Conservation (phyloP, 139 green algal species). For the Chlorella sp. region DNA sequence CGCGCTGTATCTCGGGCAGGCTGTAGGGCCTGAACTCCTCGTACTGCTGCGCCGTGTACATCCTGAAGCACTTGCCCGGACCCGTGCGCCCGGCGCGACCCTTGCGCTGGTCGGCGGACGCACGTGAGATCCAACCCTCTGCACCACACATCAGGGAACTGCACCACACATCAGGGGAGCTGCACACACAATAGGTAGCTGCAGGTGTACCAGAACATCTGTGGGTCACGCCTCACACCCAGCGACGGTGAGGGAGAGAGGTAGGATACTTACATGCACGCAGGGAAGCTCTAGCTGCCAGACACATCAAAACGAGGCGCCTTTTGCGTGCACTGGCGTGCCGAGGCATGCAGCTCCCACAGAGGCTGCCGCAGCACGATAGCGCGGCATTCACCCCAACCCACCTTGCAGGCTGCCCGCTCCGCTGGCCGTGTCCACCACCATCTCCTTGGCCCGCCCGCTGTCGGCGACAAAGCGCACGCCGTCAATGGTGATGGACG, state of each 20-base stretch:
- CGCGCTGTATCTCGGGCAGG: constrained; percentile 31
- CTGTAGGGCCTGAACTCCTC: constrained; percentile 22
- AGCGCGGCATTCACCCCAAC: neutral
- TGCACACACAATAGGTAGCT: too few species aligned
- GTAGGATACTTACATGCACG: too few species aligned
- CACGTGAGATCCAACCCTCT: constrained; percentile 41
- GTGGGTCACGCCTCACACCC: too few species aligned
- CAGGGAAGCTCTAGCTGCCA: too few species aligned
- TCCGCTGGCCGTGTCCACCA: constrained; percentile 25
- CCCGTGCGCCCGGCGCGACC: constrained; percentile 26
- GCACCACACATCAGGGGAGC: too few species aligned
- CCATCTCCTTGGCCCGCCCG: constrained; percentile 39
- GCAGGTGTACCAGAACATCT: too few species aligned
- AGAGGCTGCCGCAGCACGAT: neutral
- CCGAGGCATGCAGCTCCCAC: neutral
- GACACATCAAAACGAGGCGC: too few species aligned
- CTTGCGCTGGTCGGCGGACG: constrained; percentile 38
- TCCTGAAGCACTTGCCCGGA: constrained; percentile 58
- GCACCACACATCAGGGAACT: constrained; percentile 1
- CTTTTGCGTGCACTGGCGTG: too few species aligned
- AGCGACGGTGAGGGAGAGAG: too few species aligned
- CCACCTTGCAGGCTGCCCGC: constrained; percentile 32
- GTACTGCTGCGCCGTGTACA: constrained; percentile 24
- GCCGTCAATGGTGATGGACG: constrained; percentile 74
- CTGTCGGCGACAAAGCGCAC: constrained; percentile 40